Conservation (phyloP, 495 filamentous ascomycete species). For the Aspergillus funiculosus region DNA sequence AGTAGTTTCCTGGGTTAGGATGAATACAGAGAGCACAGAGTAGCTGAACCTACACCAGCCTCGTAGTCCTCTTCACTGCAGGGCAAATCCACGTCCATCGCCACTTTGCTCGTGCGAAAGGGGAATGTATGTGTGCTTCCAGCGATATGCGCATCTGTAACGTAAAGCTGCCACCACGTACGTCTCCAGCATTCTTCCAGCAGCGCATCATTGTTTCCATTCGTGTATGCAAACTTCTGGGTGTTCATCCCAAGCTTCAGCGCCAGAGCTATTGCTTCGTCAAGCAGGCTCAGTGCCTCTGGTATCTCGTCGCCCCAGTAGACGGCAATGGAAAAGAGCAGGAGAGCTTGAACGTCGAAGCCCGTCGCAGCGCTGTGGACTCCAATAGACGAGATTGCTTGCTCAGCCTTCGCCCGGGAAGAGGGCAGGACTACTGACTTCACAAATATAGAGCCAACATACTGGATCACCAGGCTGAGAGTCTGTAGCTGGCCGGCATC, state of each 20-base stretch:
- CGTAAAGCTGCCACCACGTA: constrained; percentile 29
- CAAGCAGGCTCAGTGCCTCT: constrained; percentile 14
- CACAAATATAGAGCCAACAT: constrained; percentile 17
- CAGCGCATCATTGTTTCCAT: constrained; percentile 12
- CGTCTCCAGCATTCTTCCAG: constrained; percentile 28
- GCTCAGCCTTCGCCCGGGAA: neutral
- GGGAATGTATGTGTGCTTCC: constrained; percentile 22
- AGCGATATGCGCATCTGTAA: constrained; percentile 25
- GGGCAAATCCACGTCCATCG: constrained; percentile 17
- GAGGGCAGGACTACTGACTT: neutral
- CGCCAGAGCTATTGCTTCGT: constrained; percentile 16
- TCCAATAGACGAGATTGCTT: neutral
- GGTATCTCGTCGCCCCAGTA: constrained; percentile 24
- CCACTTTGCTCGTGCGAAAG: constrained; percentile 14
- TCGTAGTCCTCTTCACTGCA: constrained; percentile 20
- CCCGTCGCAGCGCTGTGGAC: constrained; percentile 2
- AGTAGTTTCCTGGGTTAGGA: neutral
- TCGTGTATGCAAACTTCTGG: constrained; percentile 8
- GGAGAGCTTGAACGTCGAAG: constrained; percentile 22
- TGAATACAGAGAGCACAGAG: neutral
- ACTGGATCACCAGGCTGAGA: constrained; percentile 14
- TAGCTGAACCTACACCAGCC: constrained; percentile 8
- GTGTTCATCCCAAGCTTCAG: constrained; percentile 23
- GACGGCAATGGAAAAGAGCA: constrained; percentile 21
- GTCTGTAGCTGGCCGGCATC: constrained; percentile 1